Conservation (phyloP, 192 early-diverging fungal genomes). For the Entophlyctis luteolus region DNA sequence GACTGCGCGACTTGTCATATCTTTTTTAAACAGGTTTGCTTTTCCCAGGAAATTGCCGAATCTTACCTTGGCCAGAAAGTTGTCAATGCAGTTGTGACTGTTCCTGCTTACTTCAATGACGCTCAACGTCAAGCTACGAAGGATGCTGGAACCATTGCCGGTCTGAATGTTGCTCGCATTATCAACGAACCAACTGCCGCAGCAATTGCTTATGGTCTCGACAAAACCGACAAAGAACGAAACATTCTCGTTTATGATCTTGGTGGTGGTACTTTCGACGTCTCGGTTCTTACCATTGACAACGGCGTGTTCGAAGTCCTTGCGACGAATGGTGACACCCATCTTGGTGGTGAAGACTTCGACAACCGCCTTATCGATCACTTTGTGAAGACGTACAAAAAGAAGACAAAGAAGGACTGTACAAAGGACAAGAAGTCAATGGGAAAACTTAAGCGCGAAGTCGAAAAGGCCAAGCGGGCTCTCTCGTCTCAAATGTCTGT, state of each 20-base stretch:
- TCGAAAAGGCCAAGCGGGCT: slow-evolving; percentile 94
- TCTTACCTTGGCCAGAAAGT: slow-evolving; percentile 65
- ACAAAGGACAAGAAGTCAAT: slow-evolving; percentile 81
- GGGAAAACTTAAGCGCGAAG: slow-evolving; percentile 91
- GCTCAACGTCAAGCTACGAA: slow-evolving; percentile 93
- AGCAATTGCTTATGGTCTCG: slow-evolving; percentile 85
- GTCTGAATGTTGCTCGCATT: slow-evolving; percentile 76
- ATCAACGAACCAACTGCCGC: slow-evolving; percentile 93
- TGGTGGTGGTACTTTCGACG: slow-evolving; percentile 97
- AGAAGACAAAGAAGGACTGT: slow-evolving; percentile 77
- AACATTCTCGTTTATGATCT: slow-evolving; percentile 95
- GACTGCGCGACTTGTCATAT: slow-evolving; percentile 44
- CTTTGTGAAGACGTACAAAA: slow-evolving; percentile 87
- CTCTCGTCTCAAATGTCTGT: slow-evolving; percentile 89
- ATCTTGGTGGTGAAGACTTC: slow-evolving; percentile 83
- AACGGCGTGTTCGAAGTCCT: slow-evolving; percentile 97
- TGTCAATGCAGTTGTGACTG: slow-evolving; percentile 88
- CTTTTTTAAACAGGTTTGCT: slow-evolving; percentile 42
- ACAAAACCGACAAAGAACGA: slow-evolving; percentile 69
- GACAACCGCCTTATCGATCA: slow-evolving; percentile 85
- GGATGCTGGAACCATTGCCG: slow-evolving; percentile 81
- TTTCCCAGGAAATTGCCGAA: slow-evolving; percentile 50
- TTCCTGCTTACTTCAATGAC: slow-evolving; percentile 96
- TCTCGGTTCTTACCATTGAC: slow-evolving; percentile 91
- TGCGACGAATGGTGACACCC: slow-evolving; percentile 92